These are phyloP conservation scores for Mycogone perniciosa DNA, from an alignment of 2,329 filamentous ascomycete genomes.

Conservation along the genomic window DNA sequence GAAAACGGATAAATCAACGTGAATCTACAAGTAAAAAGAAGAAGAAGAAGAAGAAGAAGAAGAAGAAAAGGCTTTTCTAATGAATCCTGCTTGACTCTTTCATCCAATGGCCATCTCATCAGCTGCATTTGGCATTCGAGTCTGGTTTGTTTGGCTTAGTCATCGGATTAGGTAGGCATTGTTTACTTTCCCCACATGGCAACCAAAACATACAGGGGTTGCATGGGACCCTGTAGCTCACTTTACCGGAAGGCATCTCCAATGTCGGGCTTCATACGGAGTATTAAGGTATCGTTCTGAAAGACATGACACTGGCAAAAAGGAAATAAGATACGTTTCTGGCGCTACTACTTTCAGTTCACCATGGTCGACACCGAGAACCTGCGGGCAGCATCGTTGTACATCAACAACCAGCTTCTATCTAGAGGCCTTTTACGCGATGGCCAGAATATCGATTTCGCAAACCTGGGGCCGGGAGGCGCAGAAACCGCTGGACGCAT, in stretches of 20 bases:
- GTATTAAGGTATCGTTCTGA: neutral
- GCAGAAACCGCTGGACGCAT: constrained; percentile 70
- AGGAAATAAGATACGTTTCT: neutral
- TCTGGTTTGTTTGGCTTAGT: constrained; percentile 15
- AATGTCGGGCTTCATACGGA: neutral
- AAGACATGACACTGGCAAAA: neutral
- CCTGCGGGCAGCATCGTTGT: constrained; percentile 60
- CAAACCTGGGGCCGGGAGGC: constrained; percentile 57
- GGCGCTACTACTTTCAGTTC: constrained; percentile 2
- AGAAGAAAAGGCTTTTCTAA: no score
- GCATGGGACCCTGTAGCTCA: neutral
- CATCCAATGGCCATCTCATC: no score
- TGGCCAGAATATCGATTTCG: constrained; percentile 77
- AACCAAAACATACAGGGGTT: constrained; percentile 23
- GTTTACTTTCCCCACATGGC: constrained; percentile 36
- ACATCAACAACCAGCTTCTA: constrained; percentile 67
- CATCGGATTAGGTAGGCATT: constrained; percentile 22
- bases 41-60: no score
- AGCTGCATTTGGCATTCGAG: neutral
- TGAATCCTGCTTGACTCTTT: no score
- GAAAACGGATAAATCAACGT: no score
- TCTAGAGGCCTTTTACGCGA: constrained; percentile 59
- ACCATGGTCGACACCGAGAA: constrained; percentile 55
- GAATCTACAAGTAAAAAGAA: no score
- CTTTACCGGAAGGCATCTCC: neutral